Base-by-base conservation (phyloP, 23 red algal genomes). In the Gracilaria domingensis region DNA sequence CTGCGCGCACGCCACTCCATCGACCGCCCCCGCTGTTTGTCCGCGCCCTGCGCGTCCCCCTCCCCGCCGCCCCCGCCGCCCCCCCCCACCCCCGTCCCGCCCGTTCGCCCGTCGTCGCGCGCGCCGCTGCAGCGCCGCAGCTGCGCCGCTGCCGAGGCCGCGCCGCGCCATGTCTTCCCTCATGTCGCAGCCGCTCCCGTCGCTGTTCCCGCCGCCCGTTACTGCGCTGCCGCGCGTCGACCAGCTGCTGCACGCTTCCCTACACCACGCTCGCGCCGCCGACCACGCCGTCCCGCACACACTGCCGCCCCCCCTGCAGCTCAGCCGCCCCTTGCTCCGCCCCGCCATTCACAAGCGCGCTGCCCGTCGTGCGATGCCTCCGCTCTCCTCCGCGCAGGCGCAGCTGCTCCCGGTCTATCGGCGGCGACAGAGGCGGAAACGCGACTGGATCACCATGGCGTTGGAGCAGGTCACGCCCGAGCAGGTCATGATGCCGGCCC, bases 381-480 rank as follows among this genome's bases (percentile, higher is more conserved):
- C 54, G 17, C 53, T 48, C n/a, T 50, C 72, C 11, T 77, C 72
- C 40, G 23, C 40, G 5, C 72, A 77, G 12, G 72, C 72, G 18
- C 40, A 49, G 38, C n/a, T 51, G 12, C 30, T 69, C 3, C 64
- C 64, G 26, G 64, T 32, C 32, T 36, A 18, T 20, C 64, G 64
- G 8, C 64, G 64, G 8, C 64, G 64, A 28, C 64, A 69, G 30
- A 30, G 64, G 20, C 72, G 72, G 40, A 77, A 77, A 50, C 72
- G 72, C 39, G 30, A 77, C 18, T 77, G 21, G 30, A 16, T 77
- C 40, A 51, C 72, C 38, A 77, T 77, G 72, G 72, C 72, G 4
- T 50, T 77, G 39, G 72, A 77, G 42, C 72, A 77, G 38, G 23
- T 77, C 72, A 49, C 72, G 39, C 72, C 72, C 40, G 72, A 77